phyloP scores from a whole-genome alignment of 2,329 filamentous ascomycete genomes.

The Clonostachys rhizophaga region DNA sequence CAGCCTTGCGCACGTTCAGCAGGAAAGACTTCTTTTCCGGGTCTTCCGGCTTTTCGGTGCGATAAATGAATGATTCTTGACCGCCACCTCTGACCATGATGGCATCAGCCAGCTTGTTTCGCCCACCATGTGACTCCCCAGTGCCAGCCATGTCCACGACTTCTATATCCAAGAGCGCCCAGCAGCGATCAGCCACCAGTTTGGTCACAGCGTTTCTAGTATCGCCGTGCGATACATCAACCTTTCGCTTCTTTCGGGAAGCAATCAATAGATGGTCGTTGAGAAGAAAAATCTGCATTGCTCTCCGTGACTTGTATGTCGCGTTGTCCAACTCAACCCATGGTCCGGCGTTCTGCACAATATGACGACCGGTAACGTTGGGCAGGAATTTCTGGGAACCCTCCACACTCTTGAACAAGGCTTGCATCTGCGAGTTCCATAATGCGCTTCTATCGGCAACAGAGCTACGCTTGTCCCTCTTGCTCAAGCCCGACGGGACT shows the following conservation, averaged over 20 bases:
- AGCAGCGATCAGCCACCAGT: conserved; percentile 89
- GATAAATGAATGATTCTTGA: conserved; percentile 89
- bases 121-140: conserved; percentile 34
- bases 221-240: conserved; percentile 55
- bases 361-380: conserved; percentile 84
- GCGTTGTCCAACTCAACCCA: conserved; percentile 98
- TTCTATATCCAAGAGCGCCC: conserved; percentile 88
- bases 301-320: conserved; percentile 87
- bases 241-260: conserved; percentile 85
- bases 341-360: conserved; percentile 84
- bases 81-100: conserved; percentile 85
- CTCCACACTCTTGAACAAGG: conserved; percentile 95
- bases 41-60: conserved; percentile 76
- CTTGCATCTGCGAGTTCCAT: conserved; percentile 65
- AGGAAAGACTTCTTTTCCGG: conserved; percentile 77
- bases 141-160: conserved; percentile 79
- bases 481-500: conserved; percentile 52
- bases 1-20: conserved; percentile 85
- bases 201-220: conserved; percentile 58
- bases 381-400: conserved; percentile 96
- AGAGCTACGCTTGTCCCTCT: conserved; percentile 82
- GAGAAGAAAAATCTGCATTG: conserved; percentile 86
- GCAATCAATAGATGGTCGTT: conserved; percentile 94
- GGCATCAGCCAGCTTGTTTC: conserved; percentile 72
- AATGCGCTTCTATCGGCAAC: conserved; percentile 66